Evolutionary conservation across 176 grass and related monocot genomes (phyloP), one percentile per base, ranked within the genome.

Genomic region (Cocos nucifera): DNA sequence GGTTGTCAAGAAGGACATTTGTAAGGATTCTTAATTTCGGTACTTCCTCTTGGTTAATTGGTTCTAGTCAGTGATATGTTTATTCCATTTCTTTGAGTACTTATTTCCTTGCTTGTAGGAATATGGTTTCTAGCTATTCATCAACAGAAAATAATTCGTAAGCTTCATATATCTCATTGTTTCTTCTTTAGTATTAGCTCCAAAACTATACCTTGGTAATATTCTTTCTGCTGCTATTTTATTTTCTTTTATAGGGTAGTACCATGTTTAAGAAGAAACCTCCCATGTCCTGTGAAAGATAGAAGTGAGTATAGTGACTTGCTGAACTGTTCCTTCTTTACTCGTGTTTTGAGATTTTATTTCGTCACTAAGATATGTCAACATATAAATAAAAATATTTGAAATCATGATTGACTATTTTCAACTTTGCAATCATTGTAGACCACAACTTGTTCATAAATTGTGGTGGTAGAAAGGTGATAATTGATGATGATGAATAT

Each of bases 91-190:
- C 29, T 18, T 53, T 17, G 18, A 28, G 2, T 15, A 28, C 1
- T 65, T 51, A 18, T 27, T 30, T 66, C 53, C 18, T 66, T 54
- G 1, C 14, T 66, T 66, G n/a, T 51, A 66, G 64, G n/a, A 66
- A 66, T 53, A 14, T 66, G 19, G 49, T 66, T 53, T 51, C 63
- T n/a, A 66, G 63, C n/a, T 66, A 53, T 66, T 66, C 63, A 53
- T 19, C 63, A 14, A 53, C 50, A 27, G 15, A 18, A 10, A 53
- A 6, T 66, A 53, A 30, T 17, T 66, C 17, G 63, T 66, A 19
- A 64, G 39, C 22, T 64, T 17, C 18, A 53, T 25, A 16, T 8
- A 4, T 26, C 21, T 66, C 15, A 6, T 14, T 27, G 25, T 53
- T 16, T 66, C 22, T 53, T 53, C 15, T 28, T 4, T 20, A 54